phyloP scores from a whole-genome alignment of 140 eudicot genomes.

The Oenanthe javanica region DNA sequence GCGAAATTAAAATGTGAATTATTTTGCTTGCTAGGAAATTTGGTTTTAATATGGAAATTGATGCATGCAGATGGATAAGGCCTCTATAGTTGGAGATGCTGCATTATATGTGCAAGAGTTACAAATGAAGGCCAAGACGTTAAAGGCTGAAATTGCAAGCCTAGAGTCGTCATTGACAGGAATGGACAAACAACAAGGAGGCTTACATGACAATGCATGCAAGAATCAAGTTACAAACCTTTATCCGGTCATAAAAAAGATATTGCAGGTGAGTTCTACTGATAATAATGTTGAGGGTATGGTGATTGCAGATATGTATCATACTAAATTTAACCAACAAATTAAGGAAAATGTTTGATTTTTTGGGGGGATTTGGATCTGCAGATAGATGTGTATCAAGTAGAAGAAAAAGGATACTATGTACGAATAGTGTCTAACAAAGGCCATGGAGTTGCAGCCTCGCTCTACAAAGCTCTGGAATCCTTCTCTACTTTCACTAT shows the following conservation, averaged over 20 bases:
- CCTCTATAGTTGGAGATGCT: slow-evolving; percentile 86
- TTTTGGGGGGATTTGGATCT: not conserved
- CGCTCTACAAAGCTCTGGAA: slow-evolving; percentile 59
- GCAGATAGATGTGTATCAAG: slow-evolving; percentile 66
- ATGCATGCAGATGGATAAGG: slow-evolving; percentile 73
- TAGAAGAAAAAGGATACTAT: slow-evolving; percentile 64
- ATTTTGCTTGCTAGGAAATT: not conserved
- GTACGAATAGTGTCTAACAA: slow-evolving; percentile 54
- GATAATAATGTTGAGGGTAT: not conserved
- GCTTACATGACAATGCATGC: slow-evolving; percentile 6
- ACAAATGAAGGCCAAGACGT: slow-evolving; percentile 64
- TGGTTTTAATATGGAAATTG: not conserved
- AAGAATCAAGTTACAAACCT: slow-evolving; percentile 6
- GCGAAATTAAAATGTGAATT: not conserved
- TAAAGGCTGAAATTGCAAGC: slow-evolving; percentile 45
- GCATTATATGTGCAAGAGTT: slow-evolving; percentile 67
- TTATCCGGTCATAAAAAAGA: not conserved
- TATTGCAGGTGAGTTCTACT: not conserved
- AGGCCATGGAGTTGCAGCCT: slow-evolving; percentile 60
- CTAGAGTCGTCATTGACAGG: slow-evolving; percentile 36
- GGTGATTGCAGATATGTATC: not conserved
- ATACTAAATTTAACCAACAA: not conserved
- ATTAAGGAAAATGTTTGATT: not conserved
- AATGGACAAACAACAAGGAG: slow-evolving; percentile 19
- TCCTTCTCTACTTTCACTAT: slow-evolving; percentile 50